Conservation (phyloP, 148 eudicot genomes). For the Camellia granthamiana region DNA sequence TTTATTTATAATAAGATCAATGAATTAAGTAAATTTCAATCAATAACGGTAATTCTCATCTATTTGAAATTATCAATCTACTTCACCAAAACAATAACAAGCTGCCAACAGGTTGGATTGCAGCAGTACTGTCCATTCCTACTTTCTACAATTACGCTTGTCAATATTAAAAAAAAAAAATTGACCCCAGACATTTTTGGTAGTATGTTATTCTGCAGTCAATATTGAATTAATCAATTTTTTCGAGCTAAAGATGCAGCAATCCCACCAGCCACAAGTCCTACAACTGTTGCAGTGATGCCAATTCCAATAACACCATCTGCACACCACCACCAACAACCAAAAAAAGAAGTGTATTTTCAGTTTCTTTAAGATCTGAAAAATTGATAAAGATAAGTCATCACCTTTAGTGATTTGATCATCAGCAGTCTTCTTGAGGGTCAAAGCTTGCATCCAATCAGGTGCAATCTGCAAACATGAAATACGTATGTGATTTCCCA, state of each 20-base stretch:
- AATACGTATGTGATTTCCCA: neutral
- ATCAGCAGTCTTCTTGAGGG: slow-evolving; percentile 75
- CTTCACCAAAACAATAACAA: neutral
- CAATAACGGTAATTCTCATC: no score
- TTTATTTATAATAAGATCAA: no score
- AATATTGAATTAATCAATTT: slow-evolving; percentile 9
- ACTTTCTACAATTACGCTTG: neutral
- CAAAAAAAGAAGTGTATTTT: neutral
- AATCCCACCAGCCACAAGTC: slow-evolving; percentile 80
- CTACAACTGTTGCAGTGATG: slow-evolving; percentile 83
- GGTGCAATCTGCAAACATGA: slow-evolving; percentile 62
- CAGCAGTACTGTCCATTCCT: neutral
- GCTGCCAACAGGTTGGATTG: neutral
- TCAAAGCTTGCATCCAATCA: slow-evolving; percentile 88
- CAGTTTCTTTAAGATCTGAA: neutral
- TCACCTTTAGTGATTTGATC: slow-evolving; percentile 76
- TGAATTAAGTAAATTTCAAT: no score
- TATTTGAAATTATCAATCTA: no score
- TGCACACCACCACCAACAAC: slow-evolving; percentile 19
- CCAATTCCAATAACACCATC: slow-evolving; percentile 92
- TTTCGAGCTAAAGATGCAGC: slow-evolving; percentile 77
- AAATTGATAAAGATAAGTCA: neutral
- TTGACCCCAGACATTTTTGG: neutral
- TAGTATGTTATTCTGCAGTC: neutral
- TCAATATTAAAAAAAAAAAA: neutral